A percentile compares a stretch with the other conserved stretches of the same genome.
phyloP scores from a whole-genome alignment of 1,284 basidiomycete genomes.

The Vanrija sp. region DNA sequence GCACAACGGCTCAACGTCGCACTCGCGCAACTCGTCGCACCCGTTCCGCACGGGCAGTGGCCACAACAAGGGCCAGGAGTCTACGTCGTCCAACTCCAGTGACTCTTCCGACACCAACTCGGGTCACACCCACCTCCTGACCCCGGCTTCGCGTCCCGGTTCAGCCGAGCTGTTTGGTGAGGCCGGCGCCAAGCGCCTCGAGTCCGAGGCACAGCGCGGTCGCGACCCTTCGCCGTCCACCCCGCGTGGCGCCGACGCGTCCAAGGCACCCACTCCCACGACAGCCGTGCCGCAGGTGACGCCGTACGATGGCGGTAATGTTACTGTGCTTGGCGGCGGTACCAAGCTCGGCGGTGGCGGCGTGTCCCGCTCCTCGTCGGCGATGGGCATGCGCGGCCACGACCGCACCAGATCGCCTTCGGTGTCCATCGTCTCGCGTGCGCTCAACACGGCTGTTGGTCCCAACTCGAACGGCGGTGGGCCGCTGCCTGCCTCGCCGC shows the following conservation, averaged over 20 bases:
- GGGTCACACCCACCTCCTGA: constrained; percentile 35
- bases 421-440: constrained; percentile 40
- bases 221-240: constrained; percentile 21
- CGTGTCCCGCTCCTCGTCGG: constrained; percentile 29
- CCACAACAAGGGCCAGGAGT: constrained; percentile 15
- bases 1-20: background rate
- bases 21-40: constrained; percentile 5
- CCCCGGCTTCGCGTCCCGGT: constrained; percentile 38
- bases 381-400: background rate
- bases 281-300: constrained; percentile 39
- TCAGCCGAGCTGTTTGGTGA: constrained; percentile 35
- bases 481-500: constrained; percentile 2
- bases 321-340: constrained; percentile 50
- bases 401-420: constrained; percentile 43
- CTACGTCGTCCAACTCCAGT: constrained; percentile 29
- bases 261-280: constrained; percentile 10
- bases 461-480: constrained; percentile 27
- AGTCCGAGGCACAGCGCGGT: constrained; percentile 11
- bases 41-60: background rate
- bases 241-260: constrained; percentile 2
- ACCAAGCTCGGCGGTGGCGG: constrained; percentile 45
- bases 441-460: constrained; percentile 34
- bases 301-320: constrained; percentile 51
- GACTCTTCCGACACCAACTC: constrained; percentile 34
- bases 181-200: constrained; percentile 6